These are phyloP conservation scores for Pestalotiopsis sp. DNA, from an alignment of 2,329 filamentous ascomycete genomes.

Conservation along the genomic window DNA sequence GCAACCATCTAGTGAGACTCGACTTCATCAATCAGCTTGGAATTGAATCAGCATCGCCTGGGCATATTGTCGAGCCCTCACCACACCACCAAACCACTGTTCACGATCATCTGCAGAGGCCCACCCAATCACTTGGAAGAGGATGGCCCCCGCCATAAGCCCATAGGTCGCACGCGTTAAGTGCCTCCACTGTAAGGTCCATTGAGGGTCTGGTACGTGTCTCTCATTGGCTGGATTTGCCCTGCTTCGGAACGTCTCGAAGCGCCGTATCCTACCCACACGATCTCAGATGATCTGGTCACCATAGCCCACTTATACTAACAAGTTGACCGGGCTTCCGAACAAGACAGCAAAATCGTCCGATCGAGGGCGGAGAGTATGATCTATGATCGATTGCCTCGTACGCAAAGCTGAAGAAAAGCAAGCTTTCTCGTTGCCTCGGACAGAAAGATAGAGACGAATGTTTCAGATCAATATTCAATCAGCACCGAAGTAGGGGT, in stretches of 20 bases:
- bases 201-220: constrained; percentile 14
- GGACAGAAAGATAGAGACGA: neutral
- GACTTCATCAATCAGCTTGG: too few relatives aligned
- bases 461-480: neutral
- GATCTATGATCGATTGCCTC: neutral
- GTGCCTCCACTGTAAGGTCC: constrained; percentile 14
- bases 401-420: neutral
- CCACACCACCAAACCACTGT: too few relatives aligned
- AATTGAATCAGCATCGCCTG: too few relatives aligned
- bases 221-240: constrained; percentile 22
- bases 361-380: neutral
- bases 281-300: constrained; percentile 10
- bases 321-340: neutral
- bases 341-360: neutral
- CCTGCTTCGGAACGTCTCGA: constrained; percentile 17
- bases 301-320: neutral
- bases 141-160: neutral
- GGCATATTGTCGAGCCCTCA: too few relatives aligned
- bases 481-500: neutral
- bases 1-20: neutral
- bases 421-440: neutral
- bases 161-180: neutral
- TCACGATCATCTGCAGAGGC: constrained; percentile 1
- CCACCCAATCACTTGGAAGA: constrained; percentile 13
- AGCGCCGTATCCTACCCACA: constrained; percentile 26